These are phyloP conservation scores for Tubosaeta sp. DNA, from an alignment of 768 basidiomycete species.

Conservation along the genomic window DNA sequence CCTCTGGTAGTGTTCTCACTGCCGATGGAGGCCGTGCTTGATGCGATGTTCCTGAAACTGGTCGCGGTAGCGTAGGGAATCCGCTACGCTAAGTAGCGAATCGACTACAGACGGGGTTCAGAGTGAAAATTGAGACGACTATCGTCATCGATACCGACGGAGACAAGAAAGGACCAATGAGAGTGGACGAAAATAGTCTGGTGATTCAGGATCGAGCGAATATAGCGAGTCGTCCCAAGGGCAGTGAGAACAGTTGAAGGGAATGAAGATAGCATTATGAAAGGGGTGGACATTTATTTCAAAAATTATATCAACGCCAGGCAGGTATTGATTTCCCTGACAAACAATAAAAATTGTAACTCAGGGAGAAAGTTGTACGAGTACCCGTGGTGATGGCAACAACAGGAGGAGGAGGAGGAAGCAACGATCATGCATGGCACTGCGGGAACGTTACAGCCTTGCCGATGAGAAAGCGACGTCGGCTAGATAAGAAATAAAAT, in stretches of 20 bases:
- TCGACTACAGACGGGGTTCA: neutral
- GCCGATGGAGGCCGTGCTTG: conserved; percentile 8
- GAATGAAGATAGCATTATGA: conserved; percentile 6
- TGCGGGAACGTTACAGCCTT: conserved; percentile 9
- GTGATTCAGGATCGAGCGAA: conserved; percentile 15
- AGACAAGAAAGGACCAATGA: conserved; percentile 6
- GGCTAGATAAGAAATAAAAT: conserved; percentile 26
- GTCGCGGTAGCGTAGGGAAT: neutral
- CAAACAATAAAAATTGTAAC: neutral
- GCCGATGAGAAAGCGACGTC: conserved; percentile 15
- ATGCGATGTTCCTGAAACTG: neutral
- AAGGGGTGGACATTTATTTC: neutral
- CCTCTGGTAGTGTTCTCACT: conserved; percentile 8
- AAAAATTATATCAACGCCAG: neutral
- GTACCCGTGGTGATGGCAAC: conserved; percentile 5
- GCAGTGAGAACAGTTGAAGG: conserved; percentile 11
- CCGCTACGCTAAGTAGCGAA: neutral
- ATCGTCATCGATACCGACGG: neutral
- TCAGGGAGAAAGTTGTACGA: neutral
- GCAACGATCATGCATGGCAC: conserved; percentile 18
- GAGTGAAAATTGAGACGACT: neutral
- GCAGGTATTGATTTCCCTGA: neutral
- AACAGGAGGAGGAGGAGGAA: neutral
- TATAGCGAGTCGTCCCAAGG: conserved; percentile 7
- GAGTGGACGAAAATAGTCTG: conserved; percentile 6